A percentile compares a stretch with the other conserved stretches of the same genome.
These are phyloP conservation scores for Antitrichia curtipendula DNA, from an alignment of 225 moss, liverwort and hornwort species.

Conservation along the genomic window DNA sequence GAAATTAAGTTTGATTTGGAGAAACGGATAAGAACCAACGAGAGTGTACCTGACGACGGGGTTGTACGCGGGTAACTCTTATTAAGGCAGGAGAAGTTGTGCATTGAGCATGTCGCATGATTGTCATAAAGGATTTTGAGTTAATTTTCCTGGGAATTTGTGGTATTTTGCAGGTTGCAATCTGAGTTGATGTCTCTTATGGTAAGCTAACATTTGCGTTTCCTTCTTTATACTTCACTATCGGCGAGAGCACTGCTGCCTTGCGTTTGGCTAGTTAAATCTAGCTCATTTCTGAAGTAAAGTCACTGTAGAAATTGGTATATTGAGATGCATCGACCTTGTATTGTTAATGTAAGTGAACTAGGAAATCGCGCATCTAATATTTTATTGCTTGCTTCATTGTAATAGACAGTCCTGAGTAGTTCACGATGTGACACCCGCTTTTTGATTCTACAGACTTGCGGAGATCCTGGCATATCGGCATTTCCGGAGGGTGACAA, in stretches of 20 bases:
- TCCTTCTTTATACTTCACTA: not conserved
- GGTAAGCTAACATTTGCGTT: slow-evolving; percentile 27
- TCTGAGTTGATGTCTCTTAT: slow-evolving; percentile 99
- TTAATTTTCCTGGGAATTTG: not conserved
- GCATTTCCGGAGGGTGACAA: slow-evolving; percentile 98
- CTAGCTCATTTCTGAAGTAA: not conserved
- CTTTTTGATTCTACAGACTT: slow-evolving; percentile 30
- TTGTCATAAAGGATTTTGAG: not conserved
- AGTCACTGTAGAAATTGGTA: too few species aligned
- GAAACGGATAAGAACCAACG: too few species aligned
- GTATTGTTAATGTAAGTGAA: too few species aligned
- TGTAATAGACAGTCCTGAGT: not conserved
- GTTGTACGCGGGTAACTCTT: not conserved
- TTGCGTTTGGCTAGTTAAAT: not conserved
- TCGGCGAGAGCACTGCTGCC: not conserved
- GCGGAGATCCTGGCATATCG: slow-evolving; percentile 92
- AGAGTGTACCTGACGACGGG: not conserved
- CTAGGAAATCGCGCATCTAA: not conserved
- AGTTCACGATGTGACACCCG: not conserved
- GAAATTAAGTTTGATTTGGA: not conserved
- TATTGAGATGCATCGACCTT: not conserved
- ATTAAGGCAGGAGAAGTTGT: not conserved
- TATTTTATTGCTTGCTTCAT: not conserved
- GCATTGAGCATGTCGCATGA: not conserved
- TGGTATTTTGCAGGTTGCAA: slow-evolving; percentile 67